A percentile compares a stretch with the other conserved stretches of the same genome.
These are phyloP conservation scores for Penicillium nucicola DNA, from an alignment of 495 filamentous ascomycete species.

Conservation along the genomic window DNA sequence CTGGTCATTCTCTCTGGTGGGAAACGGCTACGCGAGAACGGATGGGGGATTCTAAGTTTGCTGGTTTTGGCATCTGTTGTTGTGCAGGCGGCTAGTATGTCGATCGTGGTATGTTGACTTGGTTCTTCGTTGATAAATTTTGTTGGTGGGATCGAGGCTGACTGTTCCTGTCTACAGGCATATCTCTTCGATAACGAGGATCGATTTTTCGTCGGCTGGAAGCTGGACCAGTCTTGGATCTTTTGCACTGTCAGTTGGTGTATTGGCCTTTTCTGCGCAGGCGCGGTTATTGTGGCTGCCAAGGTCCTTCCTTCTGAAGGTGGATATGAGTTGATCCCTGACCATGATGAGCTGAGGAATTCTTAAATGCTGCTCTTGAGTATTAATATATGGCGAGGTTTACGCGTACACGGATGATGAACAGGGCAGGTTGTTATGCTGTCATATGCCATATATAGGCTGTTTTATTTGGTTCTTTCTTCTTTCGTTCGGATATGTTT, in stretches of 20 bases:
- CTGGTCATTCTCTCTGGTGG: conserved; percentile 72
- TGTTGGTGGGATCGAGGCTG: not conserved
- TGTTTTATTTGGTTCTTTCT: not conserved
- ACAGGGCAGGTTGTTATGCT: not conserved
- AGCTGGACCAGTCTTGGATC: conserved; percentile 72
- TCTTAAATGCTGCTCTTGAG: conserved; percentile 1
- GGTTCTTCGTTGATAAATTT: not conserved
- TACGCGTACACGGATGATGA: not conserved
- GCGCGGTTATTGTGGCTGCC: conserved; percentile 59
- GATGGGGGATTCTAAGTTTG: conserved; percentile 71
- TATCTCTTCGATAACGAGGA: conserved; percentile 84
- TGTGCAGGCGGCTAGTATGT: conserved; percentile 68
- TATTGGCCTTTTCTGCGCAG: conserved; percentile 58
- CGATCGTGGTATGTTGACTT: conserved; percentile 65
- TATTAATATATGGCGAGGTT: not conserved
- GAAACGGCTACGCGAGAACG: conserved; percentile 66
- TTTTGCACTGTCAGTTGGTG: conserved; percentile 73
- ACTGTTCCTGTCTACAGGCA: conserved; percentile 45
- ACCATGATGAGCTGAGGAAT: conserved; percentile 24
- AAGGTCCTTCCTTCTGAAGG: conserved; percentile 73
- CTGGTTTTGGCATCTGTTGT: conserved; percentile 59
- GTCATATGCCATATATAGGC: too few relatives aligned
- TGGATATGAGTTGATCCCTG: conserved; percentile 76
- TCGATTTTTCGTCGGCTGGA: conserved; percentile 83
- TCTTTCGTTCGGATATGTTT: not conserved